Evolutionary conservation across 176 grass and related monocot genomes (phyloP), one percentile per base, ranked within the genome.

Genomic region (Chrysopogon serrulatus): DNA sequence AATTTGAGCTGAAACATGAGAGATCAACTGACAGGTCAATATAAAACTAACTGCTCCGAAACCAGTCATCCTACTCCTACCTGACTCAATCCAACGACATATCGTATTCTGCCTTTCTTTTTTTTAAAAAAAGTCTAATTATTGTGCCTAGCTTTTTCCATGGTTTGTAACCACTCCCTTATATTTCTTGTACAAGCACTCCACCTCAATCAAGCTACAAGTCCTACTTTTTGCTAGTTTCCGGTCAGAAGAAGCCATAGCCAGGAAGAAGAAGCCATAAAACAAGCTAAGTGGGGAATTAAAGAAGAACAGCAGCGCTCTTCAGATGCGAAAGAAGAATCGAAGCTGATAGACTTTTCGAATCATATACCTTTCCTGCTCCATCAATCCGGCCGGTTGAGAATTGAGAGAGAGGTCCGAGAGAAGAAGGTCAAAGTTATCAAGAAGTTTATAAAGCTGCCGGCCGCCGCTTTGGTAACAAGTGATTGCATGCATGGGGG

Each of bases 111-210:
- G 21, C 73, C 78, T 78, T 86, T 11, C 6, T 26, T 82, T 59
- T 43, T 63, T 71, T 17, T 11, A 28, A 70, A 70, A 76, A 86
- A 86, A 78, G 83, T 90, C 66, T 65, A 78, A 86, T 90, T 82
- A 78, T 77, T 78, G 88, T 78, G 78, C 37, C 78, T 83, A 73
- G 43, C 84, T 83, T 86, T 89, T 90, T 90, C 79, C 88, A 83
- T 73, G 79, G 73, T 73, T 48, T 86, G 44, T 51, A 90, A 90
- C 88, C 88, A 90, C 88, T 90, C 88, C 73, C 79, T 86, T 82
- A 79, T 86, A 90, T 90, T 90, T 86, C 88, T 86, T 90, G 88
- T 73, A 90, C 66, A 86, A 82, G 66, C 83, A 90, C 79, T 86
- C 88, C 66, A 86, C 83, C 79, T 82, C 79, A 57, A 44, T 37